These are phyloP conservation scores for Tubosaeta sp. DNA, from an alignment of 768 basidiomycete species.

Conservation along the genomic window DNA sequence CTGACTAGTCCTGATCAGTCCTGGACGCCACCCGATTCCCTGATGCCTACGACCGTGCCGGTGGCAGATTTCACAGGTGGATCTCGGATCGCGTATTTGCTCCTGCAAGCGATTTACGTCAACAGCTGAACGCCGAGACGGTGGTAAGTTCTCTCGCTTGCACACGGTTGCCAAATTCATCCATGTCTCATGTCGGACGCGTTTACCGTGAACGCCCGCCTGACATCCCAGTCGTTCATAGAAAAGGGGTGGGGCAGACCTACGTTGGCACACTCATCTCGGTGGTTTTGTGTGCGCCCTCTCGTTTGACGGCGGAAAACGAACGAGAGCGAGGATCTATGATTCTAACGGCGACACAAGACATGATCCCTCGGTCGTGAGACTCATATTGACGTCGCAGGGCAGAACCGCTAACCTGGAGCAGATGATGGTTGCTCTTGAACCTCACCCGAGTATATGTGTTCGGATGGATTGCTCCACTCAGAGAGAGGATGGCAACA, in stretches of 20 bases:
- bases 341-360: not conserved
- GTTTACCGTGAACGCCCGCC: not conserved
- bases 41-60: slow-evolving; percentile 37
- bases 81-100: slow-evolving; percentile 49
- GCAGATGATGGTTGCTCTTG: too few species aligned
- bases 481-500: too few species aligned
- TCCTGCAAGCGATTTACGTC: slow-evolving; percentile 71
- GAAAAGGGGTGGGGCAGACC: slow-evolving; percentile 18
- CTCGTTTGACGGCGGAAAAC: slow-evolving; percentile 37
- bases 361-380: not conserved
- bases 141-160: not conserved
- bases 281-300: too few species aligned
- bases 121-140: slow-evolving; percentile 39
- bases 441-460: too few species aligned
- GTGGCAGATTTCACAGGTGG: slow-evolving; percentile 35
- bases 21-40: too few species aligned
- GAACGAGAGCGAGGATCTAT: slow-evolving; percentile 31
- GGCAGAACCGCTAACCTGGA: slow-evolving; percentile 48
- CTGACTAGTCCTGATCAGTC: too few species aligned
- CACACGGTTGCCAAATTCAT: slow-evolving; percentile 1
- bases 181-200: slow-evolving; percentile 39
- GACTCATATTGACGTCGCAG: slow-evolving; percentile 52
- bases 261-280: slow-evolving; percentile 55
- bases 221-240: not conserved
- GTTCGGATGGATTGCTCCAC: too few species aligned